A percentile compares a stretch with the other conserved stretches of the same genome.
These are phyloP conservation scores for Apiospora phragmitis DNA, from an alignment of 2,329 filamentous ascomycete genomes.

Conservation along the genomic window DNA sequence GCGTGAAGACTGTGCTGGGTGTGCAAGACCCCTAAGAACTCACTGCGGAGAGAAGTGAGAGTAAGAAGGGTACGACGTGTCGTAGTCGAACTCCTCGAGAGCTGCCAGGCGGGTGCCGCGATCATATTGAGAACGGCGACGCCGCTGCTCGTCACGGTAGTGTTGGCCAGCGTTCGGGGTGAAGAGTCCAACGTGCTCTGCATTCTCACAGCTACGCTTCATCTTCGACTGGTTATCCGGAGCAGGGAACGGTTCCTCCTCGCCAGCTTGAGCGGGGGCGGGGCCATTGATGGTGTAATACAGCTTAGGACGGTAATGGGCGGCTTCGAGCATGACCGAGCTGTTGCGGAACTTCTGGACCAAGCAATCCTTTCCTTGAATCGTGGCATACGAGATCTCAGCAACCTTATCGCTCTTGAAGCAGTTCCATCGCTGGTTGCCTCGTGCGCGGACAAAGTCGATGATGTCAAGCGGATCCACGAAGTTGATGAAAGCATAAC, in stretches of 20 bases:
- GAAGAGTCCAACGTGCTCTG: constrained; percentile 81
- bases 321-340: constrained; percentile 86
- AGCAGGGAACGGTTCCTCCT: constrained; percentile 73
- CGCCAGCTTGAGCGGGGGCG: constrained; percentile 57
- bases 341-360: constrained; percentile 97
- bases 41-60: constrained; percentile 35
- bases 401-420: constrained; percentile 83
- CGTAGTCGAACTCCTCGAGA: constrained; percentile 61
- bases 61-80: constrained; percentile 40
- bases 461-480: constrained; percentile 75
- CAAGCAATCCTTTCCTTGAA: constrained; percentile 88
- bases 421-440: constrained; percentile 75
- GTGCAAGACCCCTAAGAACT: neutral
- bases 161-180: constrained; percentile 76
- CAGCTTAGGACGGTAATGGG: constrained; percentile 79
- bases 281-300: constrained; percentile 53
- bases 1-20: neutral
- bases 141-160: constrained; percentile 73
- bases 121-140: constrained; percentile 76
- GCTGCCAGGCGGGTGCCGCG: constrained; percentile 75
- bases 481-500: constrained; percentile 98
- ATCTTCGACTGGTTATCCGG: constrained; percentile 87
- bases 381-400: constrained; percentile 93
- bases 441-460: constrained; percentile 68
- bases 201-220: constrained; percentile 84